Base-by-base conservation (phyloP, 1,284 basidiomycete species). In the Malassezia slooffiae region DNA sequence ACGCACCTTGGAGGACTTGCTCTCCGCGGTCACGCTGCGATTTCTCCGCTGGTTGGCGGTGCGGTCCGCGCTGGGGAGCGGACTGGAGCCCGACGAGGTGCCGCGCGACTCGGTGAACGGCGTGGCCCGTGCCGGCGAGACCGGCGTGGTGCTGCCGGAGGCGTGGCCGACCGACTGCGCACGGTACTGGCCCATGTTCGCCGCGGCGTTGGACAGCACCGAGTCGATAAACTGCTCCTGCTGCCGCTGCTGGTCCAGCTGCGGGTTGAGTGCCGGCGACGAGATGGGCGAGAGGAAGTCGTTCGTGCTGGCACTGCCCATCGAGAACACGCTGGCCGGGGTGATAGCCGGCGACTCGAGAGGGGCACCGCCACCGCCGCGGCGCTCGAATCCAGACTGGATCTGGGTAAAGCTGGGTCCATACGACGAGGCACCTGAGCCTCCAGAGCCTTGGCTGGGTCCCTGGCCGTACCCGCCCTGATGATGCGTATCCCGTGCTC, bases 221-320 rank as follows among this genome's bases (percentile, higher is more conserved):
- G n/a, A n/a, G n/a, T n/a, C n/a, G n/a, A n/a, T n/a, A n/a, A n/a
- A n/a, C n/a, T n/a, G n/a, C n/a, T 55, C 45, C 27, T 50, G 43
- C 4, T 67, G 67, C 36, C 72, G 70, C 54, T 70, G 44, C 27
- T 52, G 57, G 17, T 49, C 54, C 21, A 57, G 47, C 11, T 67
- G 58, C 1, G 76, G 75, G 29, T 73, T 72, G 5, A 79, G 70
- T 1, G 77, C 77, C 0, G 77, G 78, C 5, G 76, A 77, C 1
- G 76, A 76, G 29, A 79, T 62, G 1, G 77, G 77, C 3, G 77
- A 76, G 58, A 79, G 76, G 59, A 75, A 74, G 26, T 75, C 74
- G 41, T 63, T 70, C 19, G 70, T 64, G 38, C 70, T 66, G 11
- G 63, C 52, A 17, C 57, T 54, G 44, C 61, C 66, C 24, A 57